phyloP scores from a whole-genome alignment of 2,329 filamentous ascomycete species.

The Phialophora expanda region DNA sequence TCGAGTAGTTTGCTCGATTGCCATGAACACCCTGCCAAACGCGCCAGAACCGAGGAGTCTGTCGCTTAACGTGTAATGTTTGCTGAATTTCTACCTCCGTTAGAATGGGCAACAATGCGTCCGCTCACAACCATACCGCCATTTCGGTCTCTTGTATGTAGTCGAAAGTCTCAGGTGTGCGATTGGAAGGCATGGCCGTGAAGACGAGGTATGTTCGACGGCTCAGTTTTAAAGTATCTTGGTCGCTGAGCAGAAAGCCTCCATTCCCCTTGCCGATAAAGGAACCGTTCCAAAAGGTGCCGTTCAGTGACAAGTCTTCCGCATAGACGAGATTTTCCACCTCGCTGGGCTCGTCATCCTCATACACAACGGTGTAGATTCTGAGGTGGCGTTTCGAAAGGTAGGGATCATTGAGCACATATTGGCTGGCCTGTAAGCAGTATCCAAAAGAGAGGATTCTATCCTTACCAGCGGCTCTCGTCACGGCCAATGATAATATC shows the following conservation, averaged over 20 bases:
- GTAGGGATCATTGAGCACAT: slow-evolving; percentile 43
- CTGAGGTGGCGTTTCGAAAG: slow-evolving; percentile 51
- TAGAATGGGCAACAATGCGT: slow-evolving; percentile 19
- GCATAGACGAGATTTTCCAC: slow-evolving; percentile 52
- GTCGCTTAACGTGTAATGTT: slow-evolving; percentile 47
- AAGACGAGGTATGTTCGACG: slow-evolving; percentile 36
- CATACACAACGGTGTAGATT: slow-evolving; percentile 52
- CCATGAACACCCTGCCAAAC: slow-evolving; percentile 53
- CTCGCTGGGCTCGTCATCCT: slow-evolving; percentile 45
- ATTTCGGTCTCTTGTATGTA: slow-evolving; percentile 45
- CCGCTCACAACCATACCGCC: slow-evolving; percentile 39
- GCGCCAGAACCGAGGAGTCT: slow-evolving; percentile 51
- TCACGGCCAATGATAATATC: slow-evolving; percentile 48
- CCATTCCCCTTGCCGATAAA: slow-evolving; percentile 44
- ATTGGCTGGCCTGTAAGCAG: slow-evolving; percentile 42
- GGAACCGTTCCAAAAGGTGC: slow-evolving; percentile 48
- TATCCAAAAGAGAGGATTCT: slow-evolving; percentile 16
- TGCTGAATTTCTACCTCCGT: slow-evolving; percentile 42
- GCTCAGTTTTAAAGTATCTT: slow-evolving; percentile 46
- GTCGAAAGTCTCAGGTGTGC: slow-evolving; percentile 37
- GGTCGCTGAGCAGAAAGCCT: slow-evolving; percentile 47
- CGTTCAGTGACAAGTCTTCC: slow-evolving; percentile 51
- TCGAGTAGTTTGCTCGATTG: slow-evolving; percentile 42
- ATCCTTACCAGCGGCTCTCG: slow-evolving; percentile 42
- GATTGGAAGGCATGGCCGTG: slow-evolving; percentile 31